Base-by-base conservation (phyloP, 1,139 yeast genomes). In the Hemisphaericaspora xylanilytica region DNA sequence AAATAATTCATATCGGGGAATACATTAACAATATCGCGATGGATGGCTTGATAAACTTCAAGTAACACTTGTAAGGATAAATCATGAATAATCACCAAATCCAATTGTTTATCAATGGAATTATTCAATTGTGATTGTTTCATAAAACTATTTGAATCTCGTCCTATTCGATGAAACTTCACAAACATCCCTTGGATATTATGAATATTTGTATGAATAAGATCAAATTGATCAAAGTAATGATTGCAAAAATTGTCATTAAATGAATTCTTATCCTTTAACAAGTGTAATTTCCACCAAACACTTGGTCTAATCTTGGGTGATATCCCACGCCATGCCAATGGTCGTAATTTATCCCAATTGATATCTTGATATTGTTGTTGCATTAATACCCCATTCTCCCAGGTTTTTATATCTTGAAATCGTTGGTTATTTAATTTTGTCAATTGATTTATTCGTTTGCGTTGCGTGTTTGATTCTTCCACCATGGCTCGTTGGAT, bases 271-370 rank as follows among this genome's bases (percentile, higher is more conserved):
- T 49, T 46, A 14, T 40, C 37, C 41, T 66, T 68, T 25, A 74
- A 60, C 13, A 35, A 27, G 28, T 40, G 42, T 38, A 67, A 68
- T 34, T 58, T 57, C 45, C 61, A 58, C 90, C 90, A 83, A 4
- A 81, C 63, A 11, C 56, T 56, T 6, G 66, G 58, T 33, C 90
- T 61, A 14, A 70, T 54, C 1, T 47, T 47, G n/a, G 61, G 41
- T 3, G 87, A 83, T 1, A 83, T 58, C 2, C 87, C 87, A 38
- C 85, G 61, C 87, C 88, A 82, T 75, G 83, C 80, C 41, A 80
- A 60, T 13, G 27, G 33, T 12, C 27, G 28, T 8, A 44, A 28
- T 18, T 38, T 38, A 16, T 38, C 26, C 37, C 33, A 44, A 17
- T 40, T 24, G 6, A 43, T 16, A 40, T 78, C 81, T 38, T 81